Conservation (phyloP, 352 stramenopile species). For the Globisporangium splendens region DNA sequence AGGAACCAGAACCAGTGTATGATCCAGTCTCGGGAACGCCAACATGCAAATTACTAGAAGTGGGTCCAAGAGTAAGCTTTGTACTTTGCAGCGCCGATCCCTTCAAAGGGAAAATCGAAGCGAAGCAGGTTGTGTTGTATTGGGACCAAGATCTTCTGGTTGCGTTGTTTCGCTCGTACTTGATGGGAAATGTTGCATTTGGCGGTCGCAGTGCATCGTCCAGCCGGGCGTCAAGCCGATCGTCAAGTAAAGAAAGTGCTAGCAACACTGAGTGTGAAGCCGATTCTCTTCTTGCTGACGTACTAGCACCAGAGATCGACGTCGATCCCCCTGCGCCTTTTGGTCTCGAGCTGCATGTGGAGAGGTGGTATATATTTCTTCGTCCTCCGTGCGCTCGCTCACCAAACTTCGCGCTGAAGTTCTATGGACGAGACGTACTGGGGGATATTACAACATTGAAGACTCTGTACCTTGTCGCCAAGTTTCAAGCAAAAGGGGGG, state of each 20-base stretch:
- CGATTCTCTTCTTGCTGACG: background rate
- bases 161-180: conserved; percentile 53
- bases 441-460: conserved; percentile 41
- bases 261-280: background rate
- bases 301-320: background rate
- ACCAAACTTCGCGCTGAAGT: conserved; percentile 34
- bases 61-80: conserved; percentile 50
- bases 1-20: conserved; percentile 42
- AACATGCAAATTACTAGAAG: conserved; percentile 52
- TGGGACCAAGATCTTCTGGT: conserved; percentile 73
- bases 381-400: conserved; percentile 38
- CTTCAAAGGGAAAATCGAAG: conserved; percentile 45
- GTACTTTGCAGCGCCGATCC: conserved; percentile 47
- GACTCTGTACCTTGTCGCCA: conserved; percentile 24
- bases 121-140: conserved; percentile 53
- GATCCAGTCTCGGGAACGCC: conserved; percentile 31
- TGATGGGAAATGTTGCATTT: conserved; percentile 26
- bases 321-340: conserved; percentile 16
- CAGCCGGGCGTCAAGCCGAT: conserved; percentile 14
- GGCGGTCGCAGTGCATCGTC: conserved; percentile 16
- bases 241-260: conserved; percentile 16
- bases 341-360: conserved; percentile 37
- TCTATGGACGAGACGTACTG: conserved; percentile 32
- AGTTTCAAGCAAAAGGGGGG: conserved; percentile 33
- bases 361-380: conserved; percentile 59